Conservation (phyloP, 495 filamentous ascomycete genomes). For the Cairneyella variabilis region DNA sequence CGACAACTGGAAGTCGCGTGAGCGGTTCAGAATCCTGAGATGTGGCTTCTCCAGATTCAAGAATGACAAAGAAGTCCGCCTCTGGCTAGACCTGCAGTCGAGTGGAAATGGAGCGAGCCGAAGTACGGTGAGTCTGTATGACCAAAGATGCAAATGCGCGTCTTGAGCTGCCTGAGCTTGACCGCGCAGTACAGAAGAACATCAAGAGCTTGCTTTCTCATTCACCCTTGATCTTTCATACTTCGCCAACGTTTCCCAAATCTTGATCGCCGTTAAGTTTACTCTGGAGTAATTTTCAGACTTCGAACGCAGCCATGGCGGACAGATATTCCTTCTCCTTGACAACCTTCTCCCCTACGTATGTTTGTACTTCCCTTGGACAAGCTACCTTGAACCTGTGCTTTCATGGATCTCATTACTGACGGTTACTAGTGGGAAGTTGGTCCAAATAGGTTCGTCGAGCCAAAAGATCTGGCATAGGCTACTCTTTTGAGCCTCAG, state of each 20-base stretch:
- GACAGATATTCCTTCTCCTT: slow-evolving; percentile 99
- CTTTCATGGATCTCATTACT: slow-evolving; percentile 33
- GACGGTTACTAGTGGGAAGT: slow-evolving; percentile 74
- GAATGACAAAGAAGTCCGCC: slow-evolving; percentile 11
- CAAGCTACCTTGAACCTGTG: background rate
- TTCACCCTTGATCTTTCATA: slow-evolving; percentile 1
- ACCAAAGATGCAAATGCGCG: background rate
- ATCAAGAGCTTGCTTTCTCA: slow-evolving; percentile 19
- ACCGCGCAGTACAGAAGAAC: background rate
- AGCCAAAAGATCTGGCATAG: background rate
- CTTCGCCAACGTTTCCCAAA: background rate
- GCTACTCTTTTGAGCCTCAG: background rate
- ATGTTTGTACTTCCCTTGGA: slow-evolving; percentile 40
- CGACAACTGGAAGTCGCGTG: background rate
- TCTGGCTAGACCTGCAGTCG: background rate
- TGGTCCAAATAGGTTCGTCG: slow-evolving; percentile 73
- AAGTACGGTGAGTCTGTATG: too few species aligned
- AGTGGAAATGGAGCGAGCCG: too few species aligned
- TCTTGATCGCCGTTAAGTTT: background rate
- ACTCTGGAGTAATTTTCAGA: background rate
- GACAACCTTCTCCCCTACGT: slow-evolving; percentile 99
- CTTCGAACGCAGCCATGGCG: slow-evolving; percentile 58
- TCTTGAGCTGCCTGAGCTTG: background rate
- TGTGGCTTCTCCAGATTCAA: slow-evolving; percentile 14
- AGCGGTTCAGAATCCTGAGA: slow-evolving; percentile 2